Evolutionary conservation across 345 rosid species (phyloP), one percentile per base, ranked within the genome.

Genomic region (Brassica juncea): DNA sequence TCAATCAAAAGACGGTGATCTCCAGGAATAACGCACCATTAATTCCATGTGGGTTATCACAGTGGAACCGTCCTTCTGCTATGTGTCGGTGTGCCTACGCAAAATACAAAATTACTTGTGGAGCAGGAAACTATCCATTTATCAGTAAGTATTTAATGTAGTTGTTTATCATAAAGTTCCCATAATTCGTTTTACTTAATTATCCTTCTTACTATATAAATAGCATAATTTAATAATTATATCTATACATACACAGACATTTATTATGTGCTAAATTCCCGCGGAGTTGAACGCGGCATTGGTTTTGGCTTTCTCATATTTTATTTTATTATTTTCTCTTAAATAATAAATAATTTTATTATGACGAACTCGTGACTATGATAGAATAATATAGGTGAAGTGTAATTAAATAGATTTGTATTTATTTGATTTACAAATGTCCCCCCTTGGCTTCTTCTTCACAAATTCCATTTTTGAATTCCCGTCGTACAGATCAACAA

Each of bases 201-300:
- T 4, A 66, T 37, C 4, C 14, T 37, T 28, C 49, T 39, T 42
- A 66, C 59, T 2, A 0, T 54, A 6, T 5, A 6, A 54, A 54
- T 15, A n/a, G 21, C 57, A 23, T 8, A n/a, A 52, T 52, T 52
- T 8, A 12, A 52, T 3, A 4, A 54, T 8, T 16, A 15, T 8
- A 62, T 28, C 9, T 4, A 21, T 74, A 62, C 68, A 60, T 3
- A 58, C 8, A 32, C 71, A 32, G 6, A 12, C 37, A 66, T 28
- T 62, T 21, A 21, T 35, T 21, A 52, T 8, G 32, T 23, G 74
- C 74, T 74, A 80, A 68, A 80, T 80, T 77, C 81, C 78, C 81
- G 81, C 84, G 78, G 84, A 81, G 77, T 52, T 72, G 74, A 82
- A 89, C 88, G 89, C 93, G 91, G 86, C 88, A 73, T 87, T 73